A percentile compares a stretch with the other conserved stretches of the same genome.
phyloP scores from a whole-genome alignment of 225 moss, liverwort and hornwort genomes.

The Climacium dendroides region DNA sequence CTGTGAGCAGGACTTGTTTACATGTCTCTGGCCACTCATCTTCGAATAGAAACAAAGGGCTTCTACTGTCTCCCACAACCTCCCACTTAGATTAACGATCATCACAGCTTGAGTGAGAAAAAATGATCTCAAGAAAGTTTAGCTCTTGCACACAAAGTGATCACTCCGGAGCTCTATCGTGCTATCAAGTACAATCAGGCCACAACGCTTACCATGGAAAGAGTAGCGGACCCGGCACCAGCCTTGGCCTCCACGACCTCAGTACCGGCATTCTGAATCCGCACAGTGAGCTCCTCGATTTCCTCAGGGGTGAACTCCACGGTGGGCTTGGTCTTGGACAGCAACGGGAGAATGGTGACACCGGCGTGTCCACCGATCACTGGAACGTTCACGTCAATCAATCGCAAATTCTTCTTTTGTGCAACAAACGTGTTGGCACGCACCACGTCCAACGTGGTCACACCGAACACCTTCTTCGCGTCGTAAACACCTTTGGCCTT shows the following conservation, averaged over 20 bases:
- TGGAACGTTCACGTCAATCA: slow-evolving; percentile 85
- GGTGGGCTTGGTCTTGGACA: slow-evolving; percentile 66
- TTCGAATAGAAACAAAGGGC: neutral
- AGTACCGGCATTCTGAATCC: slow-evolving; percentile 96
- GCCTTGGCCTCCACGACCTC: slow-evolving; percentile 99
- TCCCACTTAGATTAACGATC: neutral
- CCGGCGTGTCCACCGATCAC: slow-evolving; percentile 98
- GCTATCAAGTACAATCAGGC: neutral
- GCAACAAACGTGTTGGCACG: slow-evolving; percentile 98
- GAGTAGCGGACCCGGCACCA: slow-evolving; percentile 90
- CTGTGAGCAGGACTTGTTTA: neutral
- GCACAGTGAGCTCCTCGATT: slow-evolving; percentile 69
- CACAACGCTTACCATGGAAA: slow-evolving; percentile 62
- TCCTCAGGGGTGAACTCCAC: slow-evolving; percentile 72
- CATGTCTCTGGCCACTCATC: neutral
- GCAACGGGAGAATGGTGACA: slow-evolving; percentile 89
- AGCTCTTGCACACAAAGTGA: neutral
- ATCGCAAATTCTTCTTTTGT: slow-evolving; percentile 50
- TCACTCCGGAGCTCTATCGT: neutral
- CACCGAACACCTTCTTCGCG: slow-evolving; percentile 75
- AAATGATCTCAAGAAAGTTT: neutral
- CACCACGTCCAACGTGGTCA: slow-evolving; percentile 93
- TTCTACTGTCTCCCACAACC: neutral
- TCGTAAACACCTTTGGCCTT: slow-evolving; percentile 80
- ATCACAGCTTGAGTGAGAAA: neutral